Evolutionary conservation across 1,139 yeast genomes (phyloP), one percentile per base, ranked within the genome.

Genomic region (Blastobotrys raffinosifermentans): DNA sequence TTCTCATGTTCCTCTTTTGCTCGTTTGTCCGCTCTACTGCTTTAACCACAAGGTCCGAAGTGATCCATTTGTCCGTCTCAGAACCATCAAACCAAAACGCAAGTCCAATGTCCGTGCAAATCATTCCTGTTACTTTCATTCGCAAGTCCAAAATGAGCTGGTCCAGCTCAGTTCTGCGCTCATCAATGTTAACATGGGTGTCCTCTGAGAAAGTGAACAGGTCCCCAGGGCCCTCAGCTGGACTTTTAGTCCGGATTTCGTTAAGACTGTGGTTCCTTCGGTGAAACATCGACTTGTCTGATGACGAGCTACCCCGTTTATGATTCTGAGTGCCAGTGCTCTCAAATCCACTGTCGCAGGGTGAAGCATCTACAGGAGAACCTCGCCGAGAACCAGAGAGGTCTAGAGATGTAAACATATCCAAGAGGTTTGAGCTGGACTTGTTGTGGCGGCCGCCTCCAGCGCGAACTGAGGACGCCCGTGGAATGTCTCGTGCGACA

Each of bases 21-120:
- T 43, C 48, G 7, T 19, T 29, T 14, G 37, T 44, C 10, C 49
- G 35, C 22, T 42, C 45, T 3, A 46, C 31, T 5, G 47, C 39
- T 3, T 41, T 43, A 7, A 34, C 26, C 2, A 55, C 57, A 16
- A 56, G 34, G 1, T 53, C 47, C 6, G 52, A 40, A 9, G 44
- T 40, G 27, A 57, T 33, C 60, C 60, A 57, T 23, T 49, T 47
- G 39, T 57, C 61, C 2, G 61, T 56, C 32, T 57, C 61, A n/a
- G 58, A 53, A 2, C 55, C 60, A 14, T 53, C 48, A 16, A 33
- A 46, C 56, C 58, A 57, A 8, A 54, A 51, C 15, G 49, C 46
- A 20, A 44, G 31, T 4, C 60, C 60, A 37, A 57, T 39, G 38
- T 57, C 61, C 1, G 58, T 50, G 34, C 49, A 54, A 18, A 57